Base-by-base conservation (phyloP, 805 yeast species). In the Starmerella cellae region DNA sequence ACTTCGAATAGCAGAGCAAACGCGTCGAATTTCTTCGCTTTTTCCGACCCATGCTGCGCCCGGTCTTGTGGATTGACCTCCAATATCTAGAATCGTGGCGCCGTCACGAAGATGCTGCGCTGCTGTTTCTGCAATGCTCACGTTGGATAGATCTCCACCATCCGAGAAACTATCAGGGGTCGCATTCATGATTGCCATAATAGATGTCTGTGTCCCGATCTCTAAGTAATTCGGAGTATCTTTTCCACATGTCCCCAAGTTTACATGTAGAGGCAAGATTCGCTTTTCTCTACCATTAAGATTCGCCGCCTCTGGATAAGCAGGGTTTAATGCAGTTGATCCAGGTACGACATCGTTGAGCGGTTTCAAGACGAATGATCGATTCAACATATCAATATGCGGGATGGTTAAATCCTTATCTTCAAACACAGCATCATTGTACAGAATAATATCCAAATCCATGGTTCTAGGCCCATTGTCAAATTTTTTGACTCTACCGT, bases 151-250 rank as follows among this genome's bases (percentile, higher is more conserved):
- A 16, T 56, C 55, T 1, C 91, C 84, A 2, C 95, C 97, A 60
- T 91, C 98, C 35, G 94, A 82, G 58, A 91, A 91, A 1, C 95
- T 85, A 60, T 91, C 96, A 0, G 96, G 95, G 0, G 98, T 91
- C 18, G 80, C 70, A 55, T 91, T 91, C 49, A 91, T 61, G 37
- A 91, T 78, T 1, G 84, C 91, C 98, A 91, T 91, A 35, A 85
- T 57, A 39, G 68, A 61, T 0, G 96, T 83, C n/a, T 62, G 63
- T 3, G 3, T 17, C 4, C 23, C 33, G 20, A 41, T 16, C 27
- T 41, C 46, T n/a, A 37, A 28, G 6, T 2, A 11, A 5, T 21
- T 13, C 8, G 30, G 19, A 5, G 16, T 19, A 6, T 16, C 28
- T 16, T 44, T 44, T 10, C 20, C 22, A n/a, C n/a, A n/a, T 5